Base-by-base conservation (phyloP, 495 filamentous ascomycete species). In the Annulohypoxylon nitens region DNA sequence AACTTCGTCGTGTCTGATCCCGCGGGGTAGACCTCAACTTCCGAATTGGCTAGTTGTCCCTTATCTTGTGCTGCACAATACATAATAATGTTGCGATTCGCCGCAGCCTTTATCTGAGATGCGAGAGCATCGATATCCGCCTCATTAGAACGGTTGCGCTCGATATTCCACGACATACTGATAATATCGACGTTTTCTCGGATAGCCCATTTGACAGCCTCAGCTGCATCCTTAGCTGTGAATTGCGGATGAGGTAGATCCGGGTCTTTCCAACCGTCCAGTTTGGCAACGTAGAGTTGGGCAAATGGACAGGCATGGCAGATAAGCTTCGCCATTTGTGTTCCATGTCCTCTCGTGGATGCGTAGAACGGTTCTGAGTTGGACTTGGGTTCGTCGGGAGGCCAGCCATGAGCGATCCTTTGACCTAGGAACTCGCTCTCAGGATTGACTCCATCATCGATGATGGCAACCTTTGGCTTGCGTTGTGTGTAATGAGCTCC, bases 381-480 rank as follows among this genome's bases (percentile, higher is more conserved):
- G 7, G 74, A 59, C 33, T 79, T 70, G 16, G 41, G 26, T 4
- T 71, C 76, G 54, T 76, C 71, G 3, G 67, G 61, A 11, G 71
- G 67, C 66, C 67, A 78, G 12, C 61, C 67, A 7, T 61, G 65
- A 9, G 65, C 65, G 4, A 68, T 68, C 23, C 55, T 68, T 34
- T 58, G 43, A 2, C 57, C 65, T 20, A 68, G 34, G 10, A 51
- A 58, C 25, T 70, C 37, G 4, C 80, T 51, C n/a, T 80, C 65
- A 8, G 64, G 77, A 26, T 83, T 80, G 4, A 83, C 76, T 12
- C 83, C 81, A 64, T 85, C 82, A 59, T 85, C 82, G 43, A 85
- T 84, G n/a, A 84, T 34, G n/a, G 81, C 83, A 4, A 85, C 76
- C 10, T 71, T 81, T 20, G 65, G 65, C 33, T 30, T 61, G 20